These are phyloP conservation scores for Solanum virginianum DNA, from an alignment of 257 asterid genomes.

Conservation along the genomic window DNA sequence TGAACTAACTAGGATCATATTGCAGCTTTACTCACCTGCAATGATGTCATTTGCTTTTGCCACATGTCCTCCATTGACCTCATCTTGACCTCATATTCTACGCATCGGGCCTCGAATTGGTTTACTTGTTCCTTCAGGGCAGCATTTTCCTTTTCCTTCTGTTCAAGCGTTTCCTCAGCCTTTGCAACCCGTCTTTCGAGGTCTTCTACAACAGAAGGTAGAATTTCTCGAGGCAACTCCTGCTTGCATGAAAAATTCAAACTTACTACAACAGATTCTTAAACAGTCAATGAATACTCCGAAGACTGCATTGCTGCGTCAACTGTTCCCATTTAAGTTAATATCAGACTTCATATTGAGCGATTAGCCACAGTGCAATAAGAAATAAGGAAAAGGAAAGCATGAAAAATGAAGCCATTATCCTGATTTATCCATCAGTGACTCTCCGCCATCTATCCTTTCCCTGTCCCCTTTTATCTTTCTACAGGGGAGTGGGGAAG, in stretches of 20 bases:
- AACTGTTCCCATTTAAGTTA: not conserved
- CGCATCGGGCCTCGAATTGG: constrained; percentile 48
- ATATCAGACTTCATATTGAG: not conserved
- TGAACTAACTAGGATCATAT: not conserved
- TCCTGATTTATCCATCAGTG: not conserved
- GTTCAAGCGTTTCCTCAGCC: constrained; percentile 44
- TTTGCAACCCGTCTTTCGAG: constrained; percentile 40
- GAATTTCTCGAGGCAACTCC: constrained; percentile 41
- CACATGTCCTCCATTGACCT: constrained; percentile 85
- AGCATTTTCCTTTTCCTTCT: constrained; percentile 69
- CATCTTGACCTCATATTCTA: constrained; percentile 70
- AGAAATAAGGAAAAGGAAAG: not conserved
- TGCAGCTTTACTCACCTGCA: constrained; percentile 53
- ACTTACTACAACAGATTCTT: constrained; percentile 3
- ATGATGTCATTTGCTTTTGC: constrained; percentile 76
- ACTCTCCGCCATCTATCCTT: not conserved
- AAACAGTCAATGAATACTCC: not conserved
- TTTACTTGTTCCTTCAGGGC: constrained; percentile 55
- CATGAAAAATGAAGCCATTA: not conserved
- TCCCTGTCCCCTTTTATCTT: not conserved
- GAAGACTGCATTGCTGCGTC: not conserved
- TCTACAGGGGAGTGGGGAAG: not conserved
- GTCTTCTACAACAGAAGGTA: constrained; percentile 52
- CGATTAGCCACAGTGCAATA: not conserved
- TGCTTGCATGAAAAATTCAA: constrained; percentile 18